Percentiles rank a stretch among this genome's conserved stretches.
phyloP scores from a whole-genome alignment of 78 protist species.

The Cavenderia fasciculata region DNA sequence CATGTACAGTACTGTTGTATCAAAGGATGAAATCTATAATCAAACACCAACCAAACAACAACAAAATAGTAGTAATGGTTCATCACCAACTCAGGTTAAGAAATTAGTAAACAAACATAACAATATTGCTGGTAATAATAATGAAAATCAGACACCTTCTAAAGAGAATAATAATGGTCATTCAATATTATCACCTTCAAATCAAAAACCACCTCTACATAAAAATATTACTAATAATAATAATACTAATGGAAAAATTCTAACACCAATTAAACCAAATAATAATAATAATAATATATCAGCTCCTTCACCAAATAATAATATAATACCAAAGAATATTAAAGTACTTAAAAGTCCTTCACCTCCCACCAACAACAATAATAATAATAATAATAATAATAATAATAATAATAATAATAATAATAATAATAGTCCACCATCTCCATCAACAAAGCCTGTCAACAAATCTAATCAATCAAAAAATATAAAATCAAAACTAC shows the following conservation, averaged over 20 bases:
- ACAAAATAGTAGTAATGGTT: neutral
- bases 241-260: neutral
- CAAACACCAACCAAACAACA: neutral
- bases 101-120: neutral
- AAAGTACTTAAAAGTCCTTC: neutral
- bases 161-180: too few species aligned
- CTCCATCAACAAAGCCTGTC: neutral
- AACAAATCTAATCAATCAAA: neutral
- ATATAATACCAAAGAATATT: constrained; percentile 1
- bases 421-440: constrained; percentile 1
- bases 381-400: constrained; percentile 1
- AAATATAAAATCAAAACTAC: constrained; percentile 45
- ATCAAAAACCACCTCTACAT: constrained; percentile 13
- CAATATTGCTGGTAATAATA: neutral
- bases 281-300: constrained; percentile 3
- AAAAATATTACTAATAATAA: neutral
- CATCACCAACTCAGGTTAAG: constrained; percentile 4
- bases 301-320: constrained; percentile 27
- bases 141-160: neutral
- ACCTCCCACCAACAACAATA: constrained; percentile 14
- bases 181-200: neutral
- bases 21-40: constrained; percentile 22
- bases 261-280: neutral
- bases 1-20: neutral
- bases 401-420: constrained; percentile 6